Evolutionary conservation across 306 rosid species (phyloP), one percentile per base, ranked within the genome.

Genomic region (Rubus idaeus): DNA sequence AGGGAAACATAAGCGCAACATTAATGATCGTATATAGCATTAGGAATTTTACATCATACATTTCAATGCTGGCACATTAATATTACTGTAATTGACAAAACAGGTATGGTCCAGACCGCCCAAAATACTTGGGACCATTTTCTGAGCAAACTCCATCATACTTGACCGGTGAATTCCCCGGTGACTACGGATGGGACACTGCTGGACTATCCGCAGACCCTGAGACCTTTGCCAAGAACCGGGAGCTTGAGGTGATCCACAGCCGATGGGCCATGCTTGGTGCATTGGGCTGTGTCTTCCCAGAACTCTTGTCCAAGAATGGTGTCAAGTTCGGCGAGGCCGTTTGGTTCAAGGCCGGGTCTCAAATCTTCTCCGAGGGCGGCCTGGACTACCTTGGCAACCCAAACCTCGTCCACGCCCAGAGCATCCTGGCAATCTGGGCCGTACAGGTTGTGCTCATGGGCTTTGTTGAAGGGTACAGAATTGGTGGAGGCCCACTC

Each of bases 141-240:
- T 92, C 98, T 0, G 98, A 95, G 5, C 98, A 95, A 84, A 95
- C 90, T 44, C 98, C 98, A 60, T 90, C 97, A 57, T 94, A 91
- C 91, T 73, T 94, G 78, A 91, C 96, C 1, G 96, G 98, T 52
- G 98, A 95, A 70, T 95, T 95, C 67, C 93, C 97, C 0, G 97
- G 97, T 44, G 98, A 95, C 89, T 95, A 95, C 26, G 98, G 97
- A 66, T 95, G 98, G 97, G 97, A 95, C 84, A 95, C 98, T 7
- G 97, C 97, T 11, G 98, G 98, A 2, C 75, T 95, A 50, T 95
- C 98, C 8, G 98, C 98, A 6, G 98, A 95, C 81, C 98, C 98
- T 0, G 97, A 95, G 82, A 95, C 97, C 16, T 95, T 95, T 5
- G 97, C 98, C 17, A 86, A 81, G 81, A 94, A 91, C 93, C 94